Base-by-base conservation (phyloP, 352 stramenopile species). In the Globisporangium spiculum region DNA sequence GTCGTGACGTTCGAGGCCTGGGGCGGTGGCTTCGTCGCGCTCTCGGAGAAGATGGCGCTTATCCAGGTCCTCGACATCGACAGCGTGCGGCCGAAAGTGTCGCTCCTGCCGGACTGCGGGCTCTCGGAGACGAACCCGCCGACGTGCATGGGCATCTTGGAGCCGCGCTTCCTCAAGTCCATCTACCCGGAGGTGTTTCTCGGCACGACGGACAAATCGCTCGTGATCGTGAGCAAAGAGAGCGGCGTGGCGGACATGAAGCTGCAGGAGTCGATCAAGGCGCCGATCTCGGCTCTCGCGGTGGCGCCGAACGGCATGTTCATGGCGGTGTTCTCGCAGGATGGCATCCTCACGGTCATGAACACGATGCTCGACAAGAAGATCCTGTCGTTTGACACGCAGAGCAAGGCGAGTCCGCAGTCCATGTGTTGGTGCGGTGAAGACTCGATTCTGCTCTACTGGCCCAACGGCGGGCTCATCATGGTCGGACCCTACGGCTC, bases 281-380 rank as follows among this genome's bases (percentile, higher is more conserved):
- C 95, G 52, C 92, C 94, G 20, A 97, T 98, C 74, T 94, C 96
- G 18, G 86, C 86, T 41, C 97, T 98, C 69, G 83, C 88, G 0
- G 96, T 98, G 73, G 95, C 94, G 22, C 95, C 95, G 2, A 98
- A 98, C 74, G 96, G 96, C 44, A 84, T 96, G 60, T 98, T 98
- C 69, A 90, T 99, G 79, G 95, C 96, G n/a, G 92, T 97, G 59
- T 98, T 98, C 70, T 96, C 93, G 8, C 90, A 97, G 65, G 88
- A 97, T 60, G 94, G 93, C 8, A 91, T 98, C 60, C 78, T 99
- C 27, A 98, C 94, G 3, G 96, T 99, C 22, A 87, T 99, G 58
- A 98, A 96, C 38, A 98, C 95, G n/a, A 96, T 91, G 65, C 97
- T 99, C 73, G 93, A 98, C 81, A 98, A 97, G 66, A 99, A 93